Conservation (phyloP, 2,329 filamentous ascomycete species). For the Coniochaeta sp. region DNA sequence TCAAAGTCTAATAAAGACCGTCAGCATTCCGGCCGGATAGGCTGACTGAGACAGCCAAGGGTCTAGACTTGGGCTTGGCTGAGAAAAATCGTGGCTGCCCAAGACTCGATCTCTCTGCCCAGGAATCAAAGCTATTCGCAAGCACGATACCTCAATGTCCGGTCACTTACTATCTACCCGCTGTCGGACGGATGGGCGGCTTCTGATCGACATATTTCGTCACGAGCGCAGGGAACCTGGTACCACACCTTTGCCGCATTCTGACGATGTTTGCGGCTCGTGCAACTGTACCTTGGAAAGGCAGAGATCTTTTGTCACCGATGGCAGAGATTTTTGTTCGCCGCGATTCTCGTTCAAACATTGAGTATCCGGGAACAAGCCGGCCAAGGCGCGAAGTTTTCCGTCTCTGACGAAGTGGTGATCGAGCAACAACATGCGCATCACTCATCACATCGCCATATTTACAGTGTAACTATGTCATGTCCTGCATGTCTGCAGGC, state of each 20-base stretch:
- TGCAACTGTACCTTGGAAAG: not conserved
- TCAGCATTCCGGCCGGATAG: not conserved
- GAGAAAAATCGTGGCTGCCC: not conserved
- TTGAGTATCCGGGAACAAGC: not conserved
- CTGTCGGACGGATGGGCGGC: not conserved
- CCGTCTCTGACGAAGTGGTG: not conserved
- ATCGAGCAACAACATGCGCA: not conserved
- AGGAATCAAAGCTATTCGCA: not conserved
- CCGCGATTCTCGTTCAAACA: too few relatives aligned
- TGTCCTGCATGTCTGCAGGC: not conserved
- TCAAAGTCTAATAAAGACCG: not conserved
- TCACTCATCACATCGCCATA: not conserved
- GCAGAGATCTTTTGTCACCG: not conserved
- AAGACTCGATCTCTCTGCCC: not conserved
- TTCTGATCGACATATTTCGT: not conserved
- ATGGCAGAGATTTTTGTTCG: too few relatives aligned
- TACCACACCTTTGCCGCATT: not conserved
- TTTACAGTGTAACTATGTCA: too few relatives aligned
- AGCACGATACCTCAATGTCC: not conserved
- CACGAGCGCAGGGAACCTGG: not conserved
- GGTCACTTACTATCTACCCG: not conserved
- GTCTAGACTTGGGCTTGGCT: not conserved
- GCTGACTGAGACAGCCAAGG: not conserved
- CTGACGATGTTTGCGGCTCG: not conserved
- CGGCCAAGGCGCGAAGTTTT: not conserved